A percentile compares a stretch with the other conserved stretches of the same genome.
These are phyloP conservation scores for Ascoidea tarda DNA, from an alignment of 805 yeast genomes.

Conservation along the genomic window DNA sequence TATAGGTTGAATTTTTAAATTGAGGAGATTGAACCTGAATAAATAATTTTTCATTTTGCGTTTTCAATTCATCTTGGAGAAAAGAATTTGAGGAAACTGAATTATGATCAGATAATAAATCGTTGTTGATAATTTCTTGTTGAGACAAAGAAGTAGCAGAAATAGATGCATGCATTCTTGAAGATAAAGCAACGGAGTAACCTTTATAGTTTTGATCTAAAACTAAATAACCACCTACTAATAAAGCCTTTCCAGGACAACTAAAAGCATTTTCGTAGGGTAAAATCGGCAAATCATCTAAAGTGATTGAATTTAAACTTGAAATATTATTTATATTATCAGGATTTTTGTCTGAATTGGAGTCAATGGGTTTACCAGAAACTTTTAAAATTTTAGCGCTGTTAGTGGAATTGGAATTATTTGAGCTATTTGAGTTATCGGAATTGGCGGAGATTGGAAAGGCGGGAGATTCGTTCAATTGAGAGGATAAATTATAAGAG, in stretches of 20 bases:
- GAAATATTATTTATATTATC: too few species aligned
- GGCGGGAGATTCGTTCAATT: too few species aligned
- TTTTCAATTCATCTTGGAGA: neutral
- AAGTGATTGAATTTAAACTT: too few species aligned
- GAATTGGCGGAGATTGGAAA: too few species aligned
- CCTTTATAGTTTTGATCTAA: conserved; percentile 64
- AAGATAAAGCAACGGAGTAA: conserved; percentile 75
- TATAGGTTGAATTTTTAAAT: neutral
- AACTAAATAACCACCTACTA: conserved; percentile 93
- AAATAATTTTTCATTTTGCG: neutral
- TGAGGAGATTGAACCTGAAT: neutral
- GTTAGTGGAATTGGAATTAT: too few species aligned
- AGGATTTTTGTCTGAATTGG: too few species aligned
- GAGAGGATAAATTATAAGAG: too few species aligned
- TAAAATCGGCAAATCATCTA: too few species aligned
- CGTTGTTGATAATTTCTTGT: conserved; percentile 6
- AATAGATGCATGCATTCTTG: conserved; percentile 76
- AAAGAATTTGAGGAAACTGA: neutral
- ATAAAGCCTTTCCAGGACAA: conserved; percentile 90
- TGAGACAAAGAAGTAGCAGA: neutral
- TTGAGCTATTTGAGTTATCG: too few species aligned
- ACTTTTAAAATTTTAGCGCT: too few species aligned
- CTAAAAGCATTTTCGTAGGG: conserved; percentile 39
- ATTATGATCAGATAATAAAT: conserved; percentile 1
- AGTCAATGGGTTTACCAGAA: too few species aligned